Evolutionary conservation across 1,284 basidiomycete species (phyloP).

Genomic region (Golubevia sp.): DNA sequence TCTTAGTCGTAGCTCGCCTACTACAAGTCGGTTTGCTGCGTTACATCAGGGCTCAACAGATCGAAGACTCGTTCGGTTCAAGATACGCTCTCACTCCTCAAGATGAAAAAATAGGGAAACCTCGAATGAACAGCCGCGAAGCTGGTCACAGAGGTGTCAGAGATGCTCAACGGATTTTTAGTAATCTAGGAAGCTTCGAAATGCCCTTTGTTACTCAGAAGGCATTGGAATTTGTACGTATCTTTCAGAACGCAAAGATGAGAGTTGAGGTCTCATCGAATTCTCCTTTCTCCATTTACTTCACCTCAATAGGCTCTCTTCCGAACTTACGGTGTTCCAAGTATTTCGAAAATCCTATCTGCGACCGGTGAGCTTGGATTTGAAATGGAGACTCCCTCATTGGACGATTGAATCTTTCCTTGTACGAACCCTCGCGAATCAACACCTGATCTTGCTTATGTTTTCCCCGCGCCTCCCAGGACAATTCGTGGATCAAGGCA

Average conservation of each 20-base stretch:
- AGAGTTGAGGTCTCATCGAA: too few relatives aligned
- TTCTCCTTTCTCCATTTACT: constrained; percentile 11
- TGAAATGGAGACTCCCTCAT: neutral
- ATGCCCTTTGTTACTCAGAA: too few relatives aligned
- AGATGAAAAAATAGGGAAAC: neutral
- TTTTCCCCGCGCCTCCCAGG: neutral
- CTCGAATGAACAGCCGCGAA: neutral
- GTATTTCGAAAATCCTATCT: constrained; percentile 24
- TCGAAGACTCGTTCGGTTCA: neutral
- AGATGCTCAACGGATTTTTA: constrained; percentile 12
- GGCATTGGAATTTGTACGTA: too few relatives aligned
- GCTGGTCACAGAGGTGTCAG: neutral
- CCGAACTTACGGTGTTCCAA: constrained; percentile 28
- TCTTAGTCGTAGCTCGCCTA: too few relatives aligned
- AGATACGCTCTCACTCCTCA: constrained; percentile 1
- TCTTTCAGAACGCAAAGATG: too few relatives aligned
- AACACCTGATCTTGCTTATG: too few relatives aligned
- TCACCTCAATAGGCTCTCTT: constrained; percentile 26
- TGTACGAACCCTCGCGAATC: too few relatives aligned
- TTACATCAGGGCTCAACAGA: too few relatives aligned
- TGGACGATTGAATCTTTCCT: too few relatives aligned
- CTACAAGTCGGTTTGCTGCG: too few relatives aligned
- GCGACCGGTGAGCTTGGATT: constrained; percentile 20
- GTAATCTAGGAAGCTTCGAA: too few relatives aligned
- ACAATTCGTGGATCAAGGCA: neutral